Conservation (phyloP, 805 yeast genomes). For the Hyphopichia homilentoma region DNA sequence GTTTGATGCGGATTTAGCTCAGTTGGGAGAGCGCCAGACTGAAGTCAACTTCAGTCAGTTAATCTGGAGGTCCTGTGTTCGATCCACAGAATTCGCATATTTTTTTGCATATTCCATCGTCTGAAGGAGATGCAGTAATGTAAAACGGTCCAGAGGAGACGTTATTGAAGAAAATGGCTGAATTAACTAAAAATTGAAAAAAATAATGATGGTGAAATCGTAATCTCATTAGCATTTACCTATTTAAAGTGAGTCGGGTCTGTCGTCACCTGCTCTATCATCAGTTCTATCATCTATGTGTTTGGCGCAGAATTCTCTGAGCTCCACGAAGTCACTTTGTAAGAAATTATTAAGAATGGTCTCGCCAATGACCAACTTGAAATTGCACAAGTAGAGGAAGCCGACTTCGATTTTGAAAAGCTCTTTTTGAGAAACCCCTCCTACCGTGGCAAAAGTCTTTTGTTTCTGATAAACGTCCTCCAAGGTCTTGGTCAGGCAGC, state of each 20-base stretch:
- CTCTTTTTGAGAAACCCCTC: constrained; percentile 36
- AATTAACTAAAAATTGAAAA: neutral
- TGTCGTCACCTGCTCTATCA: neutral
- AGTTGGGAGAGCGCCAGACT: constrained; percentile 27
- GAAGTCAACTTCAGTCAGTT: constrained; percentile 26
- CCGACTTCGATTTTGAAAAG: constrained; percentile 37
- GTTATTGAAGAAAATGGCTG: neutral
- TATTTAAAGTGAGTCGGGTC: neutral
- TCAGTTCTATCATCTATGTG: neutral
- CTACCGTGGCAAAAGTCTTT: constrained; percentile 38
- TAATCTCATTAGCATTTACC: neutral
- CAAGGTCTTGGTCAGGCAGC: constrained; percentile 39
- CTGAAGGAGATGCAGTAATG: neutral
- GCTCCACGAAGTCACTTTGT: constrained; percentile 23
- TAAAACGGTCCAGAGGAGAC: neutral
- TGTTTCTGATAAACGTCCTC: constrained; percentile 43
- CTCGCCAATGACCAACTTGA: constrained; percentile 34
- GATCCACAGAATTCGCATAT: constrained; percentile 72
- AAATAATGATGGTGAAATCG: neutral
- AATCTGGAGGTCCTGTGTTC: constrained; percentile 88
- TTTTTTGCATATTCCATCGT: constrained; percentile 13
- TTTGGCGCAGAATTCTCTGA: constrained; percentile 20
- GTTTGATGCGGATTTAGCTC: constrained; percentile 36
- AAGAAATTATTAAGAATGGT: constrained; percentile 29
- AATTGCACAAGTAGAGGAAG: constrained; percentile 37